Evolutionary conservation across 306 rosid species (phyloP), one percentile per base, ranked within the genome.

Genomic region (Carpinus viminea): DNA sequence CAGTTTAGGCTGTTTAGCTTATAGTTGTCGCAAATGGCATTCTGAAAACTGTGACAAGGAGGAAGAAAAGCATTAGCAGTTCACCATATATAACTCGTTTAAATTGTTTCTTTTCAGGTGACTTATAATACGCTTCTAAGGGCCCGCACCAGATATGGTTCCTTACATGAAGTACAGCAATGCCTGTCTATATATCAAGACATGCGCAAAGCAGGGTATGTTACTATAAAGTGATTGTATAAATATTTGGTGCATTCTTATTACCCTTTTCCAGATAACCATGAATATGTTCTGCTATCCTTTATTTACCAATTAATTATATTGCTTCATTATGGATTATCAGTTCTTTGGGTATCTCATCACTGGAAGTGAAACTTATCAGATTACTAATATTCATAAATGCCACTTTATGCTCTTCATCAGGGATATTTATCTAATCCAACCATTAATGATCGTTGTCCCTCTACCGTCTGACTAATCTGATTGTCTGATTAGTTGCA

Each of bases 121-220:
- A 94, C 98, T 41, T 94, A 94, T 80, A 87, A 85, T 75, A 95
- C 98, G 59, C 92, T 95, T 81, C 68, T 92, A 78, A 87, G 85
- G 87, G 96, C 98, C 24, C 92, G 97, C 36, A 86, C 76, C 75
- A 90, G 86, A 77, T 95, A 92, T 11, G 98, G 93, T 68, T 91
- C 98, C 62, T 75, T 93, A 43, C 86, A 61, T 34, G 98, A 91
- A 87, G 93, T 95, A 62, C 96, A 91, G 79, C 97, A 91, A 80
- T 91, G 98, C 83, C 75, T 95, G 76, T 82, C 92, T 77, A 83
- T 92, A 83, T 95, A 95, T 65, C 98, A 87, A 86, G 98, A 95
- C 64, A 91, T 95, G 98, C 86, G 93, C 65, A 95, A 87, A 80
- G 93, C 98, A 24, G 98, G 98, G 98, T 95, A 88, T 84, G 85